Evolutionary conservation across 2,329 filamentous ascomycete genomes (phyloP), one percentile per base, ranked within the genome.

Genomic region (Aureobasidium sp.): DNA sequence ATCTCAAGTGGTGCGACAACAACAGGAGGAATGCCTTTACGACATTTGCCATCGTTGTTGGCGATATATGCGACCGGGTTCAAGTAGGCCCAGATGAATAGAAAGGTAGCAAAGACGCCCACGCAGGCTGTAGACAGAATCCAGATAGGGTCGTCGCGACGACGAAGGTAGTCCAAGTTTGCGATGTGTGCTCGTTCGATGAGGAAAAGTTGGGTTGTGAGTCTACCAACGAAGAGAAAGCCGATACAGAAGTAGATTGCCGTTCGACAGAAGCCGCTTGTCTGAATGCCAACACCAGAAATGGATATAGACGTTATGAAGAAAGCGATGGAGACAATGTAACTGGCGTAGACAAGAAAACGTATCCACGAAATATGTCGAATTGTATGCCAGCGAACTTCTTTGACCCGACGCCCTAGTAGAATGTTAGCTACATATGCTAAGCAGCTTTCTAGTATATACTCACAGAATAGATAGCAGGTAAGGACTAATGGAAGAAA

Each of bases 151-250:
- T 77, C 74, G 13, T 67, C 65, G 6, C 62, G 53, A 25, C 76
- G 68, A 2, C 68, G 62, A 41, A 68, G 66, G 61, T 71, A 70
- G 0, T 72, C 68, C 7, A 71, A 67, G 41, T 75, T 69, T 16
- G 77, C 65, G 7, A 70, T 69, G 62, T 77, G 75, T 10, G 71
- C 70, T 29, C 76, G 68, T 62, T 78, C 76, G 29, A 77, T 69
- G 1, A 78, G 69, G 61, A 77, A 77, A 5, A 76, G 63, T 59
- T 77, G 76, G 63, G 73, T 68, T 27, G 67, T 59, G 3, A 71
- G 61, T 49, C 76, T 76, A 59, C 67, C 70, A 8, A 63, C 64
- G n/a, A 73, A 63, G 61, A 74, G 74, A 64, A 74, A 77, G 4
- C 67, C 66, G 3, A 77, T 62, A 61, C 76, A 78, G 27, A 75